Evolutionary conservation across 2,329 filamentous ascomycete genomes (phyloP).

Genomic region (Fusarium odoratissimum): DNA sequence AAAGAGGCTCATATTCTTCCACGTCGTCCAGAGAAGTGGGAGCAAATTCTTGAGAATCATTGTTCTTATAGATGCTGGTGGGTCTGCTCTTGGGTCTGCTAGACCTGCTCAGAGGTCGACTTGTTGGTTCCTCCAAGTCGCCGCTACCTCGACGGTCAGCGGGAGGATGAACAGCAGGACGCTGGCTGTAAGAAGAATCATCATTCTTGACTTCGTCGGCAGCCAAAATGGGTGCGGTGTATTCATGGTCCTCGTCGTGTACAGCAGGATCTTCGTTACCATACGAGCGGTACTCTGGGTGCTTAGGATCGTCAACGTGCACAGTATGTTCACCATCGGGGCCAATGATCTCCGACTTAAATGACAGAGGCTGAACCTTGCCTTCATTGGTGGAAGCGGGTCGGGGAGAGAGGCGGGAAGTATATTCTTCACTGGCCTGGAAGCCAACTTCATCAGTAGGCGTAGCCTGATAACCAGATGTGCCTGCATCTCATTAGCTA

Average conservation of each 20-base stretch:
- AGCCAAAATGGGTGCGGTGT: slow-evolving; percentile 85
- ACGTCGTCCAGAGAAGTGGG: slow-evolving; percentile 85
- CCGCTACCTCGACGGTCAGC: slow-evolving; percentile 71
- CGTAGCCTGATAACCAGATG: slow-evolving; percentile 74
- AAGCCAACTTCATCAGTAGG: slow-evolving; percentile 94
- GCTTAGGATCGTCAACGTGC: slow-evolving; percentile 75
- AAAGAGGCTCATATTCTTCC: slow-evolving; percentile 94
- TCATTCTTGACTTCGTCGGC: slow-evolving; percentile 87
- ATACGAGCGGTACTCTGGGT: slow-evolving; percentile 53
- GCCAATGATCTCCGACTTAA: slow-evolving; percentile 48
- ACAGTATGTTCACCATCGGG: slow-evolving; percentile 70
- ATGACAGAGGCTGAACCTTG: slow-evolving; percentile 33
- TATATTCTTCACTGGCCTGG: slow-evolving; percentile 86
- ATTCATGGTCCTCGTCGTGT: slow-evolving; percentile 69
- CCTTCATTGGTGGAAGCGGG: slow-evolving; percentile 54
- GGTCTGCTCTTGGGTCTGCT: slow-evolving; percentile 55
- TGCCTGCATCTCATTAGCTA: slow-evolving; percentile 62
- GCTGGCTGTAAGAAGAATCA: slow-evolving; percentile 73
- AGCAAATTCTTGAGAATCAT: slow-evolving; percentile 64
- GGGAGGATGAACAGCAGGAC: slow-evolving; percentile 84
- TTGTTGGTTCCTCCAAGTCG: slow-evolving; percentile 68
- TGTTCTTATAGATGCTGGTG: slow-evolving; percentile 69
- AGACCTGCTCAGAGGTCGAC: slow-evolving; percentile 67
- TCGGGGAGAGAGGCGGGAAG: slow-evolving; percentile 77
- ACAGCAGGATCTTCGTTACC: slow-evolving; percentile 59